phyloP scores from a whole-genome alignment of 2,329 filamentous ascomycete species.

The Cladorrhinum sp. region DNA sequence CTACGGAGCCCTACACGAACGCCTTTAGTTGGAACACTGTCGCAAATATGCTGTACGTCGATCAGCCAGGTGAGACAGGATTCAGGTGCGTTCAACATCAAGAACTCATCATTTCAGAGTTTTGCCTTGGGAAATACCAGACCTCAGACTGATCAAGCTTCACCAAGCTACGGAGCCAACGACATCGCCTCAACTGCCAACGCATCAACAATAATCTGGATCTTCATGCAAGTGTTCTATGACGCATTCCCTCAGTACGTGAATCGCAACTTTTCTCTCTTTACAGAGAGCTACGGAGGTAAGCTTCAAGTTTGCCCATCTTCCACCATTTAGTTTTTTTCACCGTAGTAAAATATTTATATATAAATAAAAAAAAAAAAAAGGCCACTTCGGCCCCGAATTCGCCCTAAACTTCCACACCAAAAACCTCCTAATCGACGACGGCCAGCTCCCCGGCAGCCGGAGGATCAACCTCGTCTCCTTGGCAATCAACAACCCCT shows the following conservation, averaged over 20 bases:
- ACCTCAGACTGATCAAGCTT: too few relatives aligned
- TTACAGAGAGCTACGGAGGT: constrained; percentile 43
- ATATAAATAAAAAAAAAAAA: too few relatives aligned
- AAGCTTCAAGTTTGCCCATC: too few relatives aligned
- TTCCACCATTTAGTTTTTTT: too few relatives aligned
- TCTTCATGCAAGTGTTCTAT: constrained; percentile 59
- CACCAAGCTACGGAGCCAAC: constrained; percentile 36
- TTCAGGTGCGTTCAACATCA: constrained; percentile 24
- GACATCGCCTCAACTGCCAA: constrained; percentile 41
- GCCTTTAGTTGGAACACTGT: constrained; percentile 42
- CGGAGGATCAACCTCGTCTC: constrained; percentile 48
- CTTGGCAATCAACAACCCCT: constrained; percentile 56
- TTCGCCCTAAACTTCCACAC: constrained; percentile 54
- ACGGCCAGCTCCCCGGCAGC: constrained; percentile 39
- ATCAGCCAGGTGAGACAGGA: constrained; percentile 36
- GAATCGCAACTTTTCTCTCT: constrained; percentile 54
- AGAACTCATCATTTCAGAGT: neutral
- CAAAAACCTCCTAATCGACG: constrained; percentile 52
- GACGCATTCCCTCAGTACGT: constrained; percentile 61
- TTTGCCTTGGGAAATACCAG: neutral
- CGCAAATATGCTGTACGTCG: constrained; percentile 42
- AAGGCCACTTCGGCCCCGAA: constrained; percentile 55
- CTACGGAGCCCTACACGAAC: constrained; percentile 40
- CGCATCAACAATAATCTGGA: constrained; percentile 51
- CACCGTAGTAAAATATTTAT: too few relatives aligned